Evolutionary conservation across 1,284 basidiomycete genomes (phyloP), one percentile per base, ranked within the genome.

Genomic region (Coniferiporia sulphurascens): DNA sequence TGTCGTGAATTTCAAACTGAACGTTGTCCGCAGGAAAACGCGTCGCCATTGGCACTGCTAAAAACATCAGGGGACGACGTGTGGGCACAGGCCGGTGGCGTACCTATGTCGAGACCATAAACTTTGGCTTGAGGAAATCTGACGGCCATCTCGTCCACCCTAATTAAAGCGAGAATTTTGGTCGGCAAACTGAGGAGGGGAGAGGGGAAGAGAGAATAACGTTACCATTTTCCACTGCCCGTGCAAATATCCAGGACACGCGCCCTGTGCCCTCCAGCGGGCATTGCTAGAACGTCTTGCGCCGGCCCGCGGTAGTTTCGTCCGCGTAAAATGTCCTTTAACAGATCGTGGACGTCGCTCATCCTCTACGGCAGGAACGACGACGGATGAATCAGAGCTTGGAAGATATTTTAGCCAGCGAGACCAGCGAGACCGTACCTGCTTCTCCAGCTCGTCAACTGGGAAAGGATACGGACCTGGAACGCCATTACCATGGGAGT

Each of bases 51-150:
- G 87, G 87, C 32, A 86, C 87, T 89, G 66, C 64, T 52, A 54
- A 38, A 52, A 55, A 58, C 35, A 15, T 17, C 43, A 51, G 9
- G 9, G 56, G 52, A 60, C 51, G 38, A 48, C 59, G 55, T 57
- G 49, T 62, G 62, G 58, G 62, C 63, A 53, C 46, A 36, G 52
- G 3, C 35, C 15, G 57, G 19, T 58, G 60, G 62, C 77, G 65
- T 69, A 88, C 87, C 87, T 64, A 87, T 86, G 71, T 91, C 89
- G 56, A 89, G 69, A 52, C 85, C 89, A 64, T 80, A 75, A 66
- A 91, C 86, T 65, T 74, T 72, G 58, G 81, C 84, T 66, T 81
- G 75, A 27, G 81, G 83, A 68, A 86, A 91, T 52, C 77, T 74
- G 53, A 66, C 70, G 56, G 85, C 86, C 84, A 91, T 86, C 64